Percentiles rank a stretch among this genome's conserved stretches.
Conservation (phyloP, 2,329 filamentous ascomycete genomes). For the Alternaria arborescens region DNA sequence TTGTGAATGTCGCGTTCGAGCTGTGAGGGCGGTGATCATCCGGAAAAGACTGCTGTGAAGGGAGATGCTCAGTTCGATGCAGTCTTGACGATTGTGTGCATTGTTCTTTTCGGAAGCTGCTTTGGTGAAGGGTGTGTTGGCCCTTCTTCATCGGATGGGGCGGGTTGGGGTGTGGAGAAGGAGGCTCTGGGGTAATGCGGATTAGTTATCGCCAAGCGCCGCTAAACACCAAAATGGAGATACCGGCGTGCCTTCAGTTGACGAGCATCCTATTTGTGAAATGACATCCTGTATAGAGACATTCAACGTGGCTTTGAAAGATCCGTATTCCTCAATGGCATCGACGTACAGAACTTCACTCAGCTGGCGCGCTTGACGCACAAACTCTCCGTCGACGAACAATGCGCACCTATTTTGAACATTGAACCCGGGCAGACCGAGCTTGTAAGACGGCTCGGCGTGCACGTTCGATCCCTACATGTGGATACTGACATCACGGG, state of each 20-base stretch:
- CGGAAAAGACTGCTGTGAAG: no score
- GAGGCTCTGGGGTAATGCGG: slow-evolving; percentile 18
- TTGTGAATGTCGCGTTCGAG: slow-evolving; percentile 3
- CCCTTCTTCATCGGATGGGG: neutral
- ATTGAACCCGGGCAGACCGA: neutral
- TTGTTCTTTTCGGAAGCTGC: neutral
- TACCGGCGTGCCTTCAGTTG: neutral
- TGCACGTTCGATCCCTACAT: neutral
- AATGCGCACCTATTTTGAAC: neutral
- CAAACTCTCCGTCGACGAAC: neutral
- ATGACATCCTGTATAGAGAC: neutral
- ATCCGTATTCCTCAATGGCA: no score
- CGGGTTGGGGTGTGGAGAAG: slow-evolving; percentile 15
- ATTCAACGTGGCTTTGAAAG: no score
- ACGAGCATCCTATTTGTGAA: neutral
- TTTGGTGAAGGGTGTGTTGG: neutral
- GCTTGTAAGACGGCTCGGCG: neutral
- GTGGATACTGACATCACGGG: neutral
- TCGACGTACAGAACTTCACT: rapidly evolving
- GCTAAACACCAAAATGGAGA: neutral
- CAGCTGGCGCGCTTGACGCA: neutral
- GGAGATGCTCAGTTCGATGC: rapidly evolving
- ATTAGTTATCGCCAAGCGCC: slow-evolving; percentile 12
- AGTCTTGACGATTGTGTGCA: no score
- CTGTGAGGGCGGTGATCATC: neutral